Percentiles rank a stretch among this genome's conserved stretches.
Conservation (phyloP, 192 early-diverging fungal species). For the Backusella morwellensis region DNA sequence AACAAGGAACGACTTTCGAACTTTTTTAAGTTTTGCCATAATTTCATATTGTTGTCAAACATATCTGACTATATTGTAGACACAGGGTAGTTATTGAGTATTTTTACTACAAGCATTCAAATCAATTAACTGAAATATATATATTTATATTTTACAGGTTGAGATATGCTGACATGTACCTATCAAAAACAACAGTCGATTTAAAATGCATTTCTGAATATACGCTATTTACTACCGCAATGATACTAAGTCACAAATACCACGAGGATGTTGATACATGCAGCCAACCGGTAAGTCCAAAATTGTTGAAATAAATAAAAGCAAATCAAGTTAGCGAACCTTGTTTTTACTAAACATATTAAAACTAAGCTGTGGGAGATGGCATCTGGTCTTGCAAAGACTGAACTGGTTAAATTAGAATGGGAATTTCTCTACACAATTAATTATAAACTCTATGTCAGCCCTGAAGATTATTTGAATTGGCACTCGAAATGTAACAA, state of each 20-base stretch:
- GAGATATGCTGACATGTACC: neutral
- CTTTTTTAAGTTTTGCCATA: neutral
- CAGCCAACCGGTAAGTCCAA: neutral
- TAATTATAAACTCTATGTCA: neutral
- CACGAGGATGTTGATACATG: neutral
- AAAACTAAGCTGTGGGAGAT: neutral
- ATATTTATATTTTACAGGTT: neutral
- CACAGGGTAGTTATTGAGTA: neutral
- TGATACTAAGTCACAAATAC: constrained; percentile 4
- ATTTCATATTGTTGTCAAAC: neutral
- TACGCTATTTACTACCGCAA: neutral
- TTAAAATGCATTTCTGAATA: neutral
- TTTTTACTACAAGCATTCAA: neutral
- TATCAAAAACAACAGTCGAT: neutral
- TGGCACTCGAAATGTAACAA: neutral
- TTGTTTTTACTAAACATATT: neutral
- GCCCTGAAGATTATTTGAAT: neutral
- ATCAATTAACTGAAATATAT: neutral
- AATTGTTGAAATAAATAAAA: neutral
- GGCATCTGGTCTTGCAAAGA: neutral
- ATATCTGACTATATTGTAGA: neutral
- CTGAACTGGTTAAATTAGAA: neutral
- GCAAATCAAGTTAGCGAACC: neutral
- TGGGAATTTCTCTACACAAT: neutral
- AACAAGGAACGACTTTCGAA: neutral